Conservation (phyloP, 2,329 filamentous ascomycete genomes). For the Arthrobotrys conoides region DNA sequence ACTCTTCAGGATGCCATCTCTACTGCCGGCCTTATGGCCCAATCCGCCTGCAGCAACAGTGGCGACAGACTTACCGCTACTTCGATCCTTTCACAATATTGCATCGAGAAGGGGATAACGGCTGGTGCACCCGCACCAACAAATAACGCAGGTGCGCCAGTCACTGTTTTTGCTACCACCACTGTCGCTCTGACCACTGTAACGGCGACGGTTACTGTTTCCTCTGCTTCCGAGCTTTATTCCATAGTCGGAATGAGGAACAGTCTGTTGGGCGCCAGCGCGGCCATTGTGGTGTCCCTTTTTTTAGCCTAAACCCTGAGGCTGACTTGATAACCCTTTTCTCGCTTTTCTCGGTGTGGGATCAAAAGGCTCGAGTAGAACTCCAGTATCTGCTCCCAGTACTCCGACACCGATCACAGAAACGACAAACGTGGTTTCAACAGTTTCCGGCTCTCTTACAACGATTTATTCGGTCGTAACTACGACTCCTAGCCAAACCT, state of each 20-base stretch:
- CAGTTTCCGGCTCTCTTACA: slow-evolving; percentile 31
- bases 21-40: slow-evolving; percentile 45
- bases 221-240: slow-evolving; percentile 41
- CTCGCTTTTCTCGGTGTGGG: slow-evolving; percentile 6
- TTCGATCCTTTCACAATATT: slow-evolving; percentile 48
- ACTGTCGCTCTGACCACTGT: slow-evolving; percentile 48
- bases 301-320: slow-evolving; percentile 47
- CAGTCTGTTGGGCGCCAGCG: slow-evolving; percentile 27
- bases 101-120: slow-evolving; percentile 42
- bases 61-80: slow-evolving; percentile 46
- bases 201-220: slow-evolving; percentile 46
- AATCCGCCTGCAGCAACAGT: slow-evolving; percentile 43
- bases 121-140: slow-evolving; percentile 34
- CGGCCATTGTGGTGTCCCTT: slow-evolving; percentile 40
- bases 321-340: slow-evolving; percentile 17
- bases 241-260: slow-evolving; percentile 36
- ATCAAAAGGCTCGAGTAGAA: not conserved
- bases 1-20: slow-evolving; percentile 44
- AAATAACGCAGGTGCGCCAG: slow-evolving; percentile 46
- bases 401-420: slow-evolving; percentile 30
- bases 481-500: slow-evolving; percentile 17
- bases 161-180: slow-evolving; percentile 61
- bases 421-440: slow-evolving; percentile 33
- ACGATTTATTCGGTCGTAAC: slow-evolving; percentile 31
- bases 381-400: slow-evolving; percentile 9